phyloP scores from a whole-genome alignment of 176 grass and related monocot species.

The Cenchrus americanus region DNA sequence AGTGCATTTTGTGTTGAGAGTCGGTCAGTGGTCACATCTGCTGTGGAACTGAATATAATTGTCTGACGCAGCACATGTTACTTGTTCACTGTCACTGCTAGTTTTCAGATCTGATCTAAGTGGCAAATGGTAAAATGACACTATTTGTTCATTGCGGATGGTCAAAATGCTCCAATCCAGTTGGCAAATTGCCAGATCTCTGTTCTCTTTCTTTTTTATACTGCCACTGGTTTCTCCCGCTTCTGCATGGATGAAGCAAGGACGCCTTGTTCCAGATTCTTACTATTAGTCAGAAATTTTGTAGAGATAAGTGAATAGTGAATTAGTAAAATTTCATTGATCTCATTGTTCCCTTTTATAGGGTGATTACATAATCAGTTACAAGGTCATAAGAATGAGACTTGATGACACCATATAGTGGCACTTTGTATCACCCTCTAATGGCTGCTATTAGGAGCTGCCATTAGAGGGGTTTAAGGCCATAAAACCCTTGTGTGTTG shows the following conservation, averaged over 20 bases:
- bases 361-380: no score
- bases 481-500: no score
- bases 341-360: no score
- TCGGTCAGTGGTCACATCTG: not conserved
- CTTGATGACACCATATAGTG: no score
- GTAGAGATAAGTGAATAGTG: no score
- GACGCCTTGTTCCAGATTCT: slow-evolving; percentile 7
- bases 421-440: no score
- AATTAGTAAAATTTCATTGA: no score
- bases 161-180: not conserved
- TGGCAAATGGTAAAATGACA: not conserved
- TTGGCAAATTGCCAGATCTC: not conserved
- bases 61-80: not conserved
- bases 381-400: no score
- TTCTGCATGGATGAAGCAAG: slow-evolving; percentile 29
- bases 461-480: no score
- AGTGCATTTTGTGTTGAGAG: not conserved
- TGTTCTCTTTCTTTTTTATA: not conserved
- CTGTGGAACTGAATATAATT: slow-evolving; percentile 17
- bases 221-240: not conserved
- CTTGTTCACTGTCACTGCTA: not conserved
- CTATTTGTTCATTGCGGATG: not conserved
- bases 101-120: not conserved
- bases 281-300: no score
- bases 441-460: no score